A percentile compares a stretch with the other conserved stretches of the same genome.
Conservation (phyloP, 192 early-diverging fungal species). For the Coemansia sp. region DNA sequence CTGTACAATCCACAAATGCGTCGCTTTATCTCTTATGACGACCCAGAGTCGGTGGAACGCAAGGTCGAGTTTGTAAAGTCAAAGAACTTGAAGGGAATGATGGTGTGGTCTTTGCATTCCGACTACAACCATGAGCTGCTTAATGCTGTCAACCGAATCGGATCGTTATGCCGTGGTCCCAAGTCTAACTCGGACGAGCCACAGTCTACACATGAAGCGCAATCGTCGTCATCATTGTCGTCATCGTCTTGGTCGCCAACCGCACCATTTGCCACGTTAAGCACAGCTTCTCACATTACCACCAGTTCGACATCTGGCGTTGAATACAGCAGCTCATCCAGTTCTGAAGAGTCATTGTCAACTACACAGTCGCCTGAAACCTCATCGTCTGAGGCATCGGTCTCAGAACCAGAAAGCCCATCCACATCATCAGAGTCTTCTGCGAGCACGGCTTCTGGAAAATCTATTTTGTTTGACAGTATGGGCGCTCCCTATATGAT, state of each 20-base stretch:
- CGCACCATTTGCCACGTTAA: constrained; percentile 22
- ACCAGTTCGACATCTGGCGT: background rate
- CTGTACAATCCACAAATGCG: constrained; percentile 58
- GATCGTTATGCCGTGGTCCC: constrained; percentile 40
- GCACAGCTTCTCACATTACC: constrained; percentile 1
- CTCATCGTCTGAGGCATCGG: background rate
- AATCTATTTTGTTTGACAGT: constrained; percentile 45
- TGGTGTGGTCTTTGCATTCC: constrained; percentile 58
- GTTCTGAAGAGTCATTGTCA: constrained; percentile 3
- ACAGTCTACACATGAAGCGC: background rate
- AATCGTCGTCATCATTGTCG: constrained; percentile 1
- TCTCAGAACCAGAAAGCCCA: background rate
- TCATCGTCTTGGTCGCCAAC: constrained; percentile 21
- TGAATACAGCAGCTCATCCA: background rate
- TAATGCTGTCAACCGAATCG: constrained; percentile 17
- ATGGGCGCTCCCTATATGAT: constrained; percentile 40
- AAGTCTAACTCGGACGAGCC: constrained; percentile 21
- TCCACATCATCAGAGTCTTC: background rate
- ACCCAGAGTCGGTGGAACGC: constrained; percentile 59
- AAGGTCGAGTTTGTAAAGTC: constrained; percentile 61
- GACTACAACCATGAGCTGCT: constrained; percentile 61
- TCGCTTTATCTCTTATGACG: constrained; percentile 76
- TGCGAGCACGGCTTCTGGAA: constrained; percentile 5
- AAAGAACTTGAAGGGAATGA: constrained; percentile 61
- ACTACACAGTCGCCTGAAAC: background rate